Evolutionary conservation across 176 grass and related monocot genomes (phyloP), one percentile per base, ranked within the genome.

Genomic region (Musa troglodytarum): DNA sequence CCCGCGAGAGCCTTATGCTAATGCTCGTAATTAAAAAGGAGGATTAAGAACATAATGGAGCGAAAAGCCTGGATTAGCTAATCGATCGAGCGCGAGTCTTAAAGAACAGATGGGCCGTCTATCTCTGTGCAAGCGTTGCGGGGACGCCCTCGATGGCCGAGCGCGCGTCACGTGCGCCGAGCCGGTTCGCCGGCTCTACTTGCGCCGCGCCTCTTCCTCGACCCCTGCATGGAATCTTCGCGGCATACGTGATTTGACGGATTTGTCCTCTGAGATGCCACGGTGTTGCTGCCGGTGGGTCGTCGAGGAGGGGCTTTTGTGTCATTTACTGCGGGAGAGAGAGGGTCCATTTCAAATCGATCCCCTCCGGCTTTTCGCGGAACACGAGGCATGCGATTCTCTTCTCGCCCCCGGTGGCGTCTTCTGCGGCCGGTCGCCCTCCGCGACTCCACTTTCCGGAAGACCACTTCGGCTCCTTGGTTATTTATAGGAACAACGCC

Each of bases 261-360:
- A 1, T 70, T 20, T 51, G 17, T 1, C 68, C 68, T 11, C 9
- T 1, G 14, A 34, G 26, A 34, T 29, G 24, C 25, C 24, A 13
- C 28, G 17, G 0, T 19, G 58, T 9, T 4, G 1, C 16, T 10
- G 22, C 52, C 15, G 11, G 50, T 50, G 16, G 1, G 49, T 11
- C 67, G 20, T 69, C 21, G 17, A 22, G 11, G 1, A 12, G 53
- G 13, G 72, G 14, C 22, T 0, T 24, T 74, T 57, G 1, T 3
- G 72, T 25, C 53, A 74, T 28, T 54, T 17, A 1, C 1, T 12
- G 9, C 1, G 23, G 0, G 52, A 56, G 72, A 50, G 13, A 74
- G 8, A 43, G 34, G 34, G 24, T 56, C 52, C 22, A 74, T 74
- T 74, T 74, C 72, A 74, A 74, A 74, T 74, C 53, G 15, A 74